phyloP scores from a whole-genome alignment of 768 basidiomycete species.

The Russula griseocarnosa region DNA sequence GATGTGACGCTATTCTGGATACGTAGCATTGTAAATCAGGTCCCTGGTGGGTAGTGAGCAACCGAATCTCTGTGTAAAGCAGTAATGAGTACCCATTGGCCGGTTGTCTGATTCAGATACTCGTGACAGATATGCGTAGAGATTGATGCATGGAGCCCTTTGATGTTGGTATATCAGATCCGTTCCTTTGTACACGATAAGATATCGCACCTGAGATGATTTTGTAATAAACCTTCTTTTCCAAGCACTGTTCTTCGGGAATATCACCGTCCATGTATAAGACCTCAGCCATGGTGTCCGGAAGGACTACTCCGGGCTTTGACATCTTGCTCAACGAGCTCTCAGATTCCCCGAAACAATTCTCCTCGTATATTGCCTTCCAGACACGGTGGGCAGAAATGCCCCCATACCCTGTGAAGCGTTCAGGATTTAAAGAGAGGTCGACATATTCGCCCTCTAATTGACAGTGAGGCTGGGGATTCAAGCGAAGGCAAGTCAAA shows the following conservation, averaged over 20 bases:
- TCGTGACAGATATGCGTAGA: slow-evolving; percentile 94
- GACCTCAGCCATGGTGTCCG: slow-evolving; percentile 61
- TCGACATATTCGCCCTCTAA: slow-evolving; percentile 93
- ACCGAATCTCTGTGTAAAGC: slow-evolving; percentile 5
- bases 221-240: slow-evolving; percentile 95
- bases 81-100: slow-evolving; percentile 64
- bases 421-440: slow-evolving; percentile 84
- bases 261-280: slow-evolving; percentile 48
- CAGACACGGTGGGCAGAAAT: slow-evolving; percentile 83
- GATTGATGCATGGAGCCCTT: slow-evolving; percentile 92
- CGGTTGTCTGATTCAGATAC: slow-evolving; percentile 84
- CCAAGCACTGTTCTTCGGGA: slow-evolving; percentile 67
- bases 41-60: slow-evolving; percentile 39
- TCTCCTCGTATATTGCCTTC: slow-evolving; percentile 96
- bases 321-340: slow-evolving; percentile 51
- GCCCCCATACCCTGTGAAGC: slow-evolving; percentile 97
- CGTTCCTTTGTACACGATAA: background rate
- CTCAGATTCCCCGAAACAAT: slow-evolving; percentile 89
- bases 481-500: background rate
- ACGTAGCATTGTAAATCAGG: slow-evolving; percentile 93
- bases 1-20: slow-evolving; percentile 83
- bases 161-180: slow-evolving; percentile 11
- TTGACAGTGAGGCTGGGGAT: background rate
- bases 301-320: slow-evolving; percentile 47
- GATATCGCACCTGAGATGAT: slow-evolving; percentile 77